phyloP scores from a whole-genome alignment of 768 basidiomycete species.

The Tulasnella sp. region DNA sequence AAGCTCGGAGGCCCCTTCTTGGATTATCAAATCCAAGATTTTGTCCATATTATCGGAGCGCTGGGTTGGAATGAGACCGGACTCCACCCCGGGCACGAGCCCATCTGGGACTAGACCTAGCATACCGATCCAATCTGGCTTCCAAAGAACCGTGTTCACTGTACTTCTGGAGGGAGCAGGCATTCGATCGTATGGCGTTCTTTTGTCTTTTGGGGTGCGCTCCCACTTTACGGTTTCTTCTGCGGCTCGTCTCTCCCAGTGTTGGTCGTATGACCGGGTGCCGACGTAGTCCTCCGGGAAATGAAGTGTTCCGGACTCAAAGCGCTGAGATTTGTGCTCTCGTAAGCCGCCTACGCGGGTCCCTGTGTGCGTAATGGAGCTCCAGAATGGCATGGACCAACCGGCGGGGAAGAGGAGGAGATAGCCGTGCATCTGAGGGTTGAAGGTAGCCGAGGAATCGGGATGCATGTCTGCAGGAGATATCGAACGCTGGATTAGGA shows the following conservation, averaged over 20 bases:
- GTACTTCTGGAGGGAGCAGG: slow-evolving; percentile 28
- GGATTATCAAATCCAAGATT: slow-evolving; percentile 13
- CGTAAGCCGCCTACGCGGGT: slow-evolving; percentile 78
- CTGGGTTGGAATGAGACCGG: slow-evolving; percentile 44
- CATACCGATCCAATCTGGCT: slow-evolving; percentile 61
- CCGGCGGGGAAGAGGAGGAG: slow-evolving; percentile 76
- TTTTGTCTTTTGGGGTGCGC: slow-evolving; percentile 78
- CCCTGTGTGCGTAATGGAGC: slow-evolving; percentile 69
- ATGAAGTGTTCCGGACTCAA: slow-evolving; percentile 61
- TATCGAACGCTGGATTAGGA: slow-evolving; percentile 72
- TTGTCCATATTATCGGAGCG: slow-evolving; percentile 9
- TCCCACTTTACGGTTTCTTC: slow-evolving; percentile 57
- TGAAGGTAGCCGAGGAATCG: slow-evolving; percentile 18
- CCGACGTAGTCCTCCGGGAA: slow-evolving; percentile 78
- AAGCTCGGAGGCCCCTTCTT: slow-evolving; percentile 1
- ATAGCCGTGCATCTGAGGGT: slow-evolving; percentile 60
- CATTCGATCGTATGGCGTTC: slow-evolving; percentile 44
- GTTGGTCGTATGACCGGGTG: slow-evolving; percentile 40
- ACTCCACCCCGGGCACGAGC: slow-evolving; percentile 12
- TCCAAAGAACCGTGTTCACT: slow-evolving; percentile 61
- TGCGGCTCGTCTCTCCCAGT: slow-evolving; percentile 37
- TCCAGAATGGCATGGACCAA: slow-evolving; percentile 85
- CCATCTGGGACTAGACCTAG: slow-evolving; percentile 35
- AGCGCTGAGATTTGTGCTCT: slow-evolving; percentile 68
- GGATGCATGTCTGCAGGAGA: slow-evolving; percentile 24